phyloP scores from a whole-genome alignment of 2,329 filamentous ascomycete genomes.

The Alternaria hordeiaustralica region DNA sequence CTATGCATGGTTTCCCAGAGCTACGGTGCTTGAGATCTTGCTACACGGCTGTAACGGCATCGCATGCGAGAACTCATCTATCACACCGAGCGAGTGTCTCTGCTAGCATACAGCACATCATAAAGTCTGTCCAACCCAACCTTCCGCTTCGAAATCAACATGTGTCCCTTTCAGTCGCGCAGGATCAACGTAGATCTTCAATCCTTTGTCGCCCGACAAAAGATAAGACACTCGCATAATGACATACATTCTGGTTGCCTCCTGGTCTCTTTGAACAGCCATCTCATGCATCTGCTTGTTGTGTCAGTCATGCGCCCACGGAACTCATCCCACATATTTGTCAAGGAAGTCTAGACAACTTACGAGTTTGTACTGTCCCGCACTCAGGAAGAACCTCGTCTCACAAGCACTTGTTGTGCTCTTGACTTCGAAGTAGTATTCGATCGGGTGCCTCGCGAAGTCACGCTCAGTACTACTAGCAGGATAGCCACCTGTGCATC shows the following conservation, averaged over 20 bases:
- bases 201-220: not conserved
- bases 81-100: too few relatives aligned
- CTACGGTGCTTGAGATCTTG: not conserved
- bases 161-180: not conserved
- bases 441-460: conserved; percentile 36
- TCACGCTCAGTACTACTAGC: conserved; percentile 39
- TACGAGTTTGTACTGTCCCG: conserved; percentile 51
- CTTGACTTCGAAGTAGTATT: conserved; percentile 62
- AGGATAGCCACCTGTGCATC: conserved; percentile 21
- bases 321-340: not conserved
- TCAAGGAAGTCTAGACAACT: not conserved
- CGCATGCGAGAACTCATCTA: too few relatives aligned
- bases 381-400: conserved; percentile 58
- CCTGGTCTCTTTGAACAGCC: not conserved
- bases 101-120: not conserved
- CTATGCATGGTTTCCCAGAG: not conserved
- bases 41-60: not conserved
- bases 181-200: not conserved
- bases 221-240: not conserved
- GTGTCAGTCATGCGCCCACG: not conserved
- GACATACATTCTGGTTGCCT: not conserved
- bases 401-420: conserved; percentile 50
- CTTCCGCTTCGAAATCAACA: not conserved
- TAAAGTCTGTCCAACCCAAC: not conserved
- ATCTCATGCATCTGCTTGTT: not conserved